phyloP scores from a whole-genome alignment of 1,139 yeast genomes.

The Geotrichum citri-aurantii region DNA sequence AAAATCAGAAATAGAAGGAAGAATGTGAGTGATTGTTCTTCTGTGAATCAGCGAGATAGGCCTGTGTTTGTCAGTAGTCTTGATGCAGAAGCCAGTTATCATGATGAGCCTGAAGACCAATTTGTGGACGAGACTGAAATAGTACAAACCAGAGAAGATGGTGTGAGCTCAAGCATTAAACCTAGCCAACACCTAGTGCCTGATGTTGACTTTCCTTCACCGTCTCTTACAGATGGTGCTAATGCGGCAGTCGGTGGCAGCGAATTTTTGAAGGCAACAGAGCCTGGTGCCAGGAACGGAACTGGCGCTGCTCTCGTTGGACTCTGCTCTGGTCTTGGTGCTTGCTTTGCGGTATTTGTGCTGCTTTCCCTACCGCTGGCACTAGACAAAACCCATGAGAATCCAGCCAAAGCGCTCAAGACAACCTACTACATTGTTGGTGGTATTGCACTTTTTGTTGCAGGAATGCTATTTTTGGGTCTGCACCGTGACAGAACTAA shows the following conservation, averaged over 20 bases:
- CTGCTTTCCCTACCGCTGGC: slow-evolving; percentile 68
- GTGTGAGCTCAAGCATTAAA: neutral
- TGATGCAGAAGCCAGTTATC: neutral
- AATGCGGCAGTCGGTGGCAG: slow-evolving; percentile 10
- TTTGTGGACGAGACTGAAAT: slow-evolving; percentile 7
- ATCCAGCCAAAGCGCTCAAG: slow-evolving; percentile 43
- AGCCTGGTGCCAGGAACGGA: slow-evolving; percentile 40
- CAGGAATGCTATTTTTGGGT: slow-evolving; percentile 40
- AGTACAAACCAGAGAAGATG: slow-evolving; percentile 1
- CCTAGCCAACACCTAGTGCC: slow-evolving; percentile 4
- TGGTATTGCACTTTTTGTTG: slow-evolving; percentile 38
- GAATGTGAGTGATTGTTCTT: neutral
- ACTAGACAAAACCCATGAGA: slow-evolving; percentile 41
- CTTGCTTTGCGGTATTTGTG: slow-evolving; percentile 54
- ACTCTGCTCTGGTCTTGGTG: slow-evolving; percentile 60
- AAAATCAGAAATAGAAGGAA: neutral
- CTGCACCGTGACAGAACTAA: slow-evolving; percentile 45
- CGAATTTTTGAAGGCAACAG: slow-evolving; percentile 13
- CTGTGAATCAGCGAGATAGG: neutral
- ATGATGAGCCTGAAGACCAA: neutral
- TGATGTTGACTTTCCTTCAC: slow-evolving; percentile 8
- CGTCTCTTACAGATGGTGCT: slow-evolving; percentile 6
- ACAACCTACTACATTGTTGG: slow-evolving; percentile 49
- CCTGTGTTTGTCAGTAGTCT: neutral
- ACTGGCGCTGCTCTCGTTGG: slow-evolving; percentile 58